Base-by-base conservation (phyloP, 495 filamentous ascomycete genomes). In the Sporormia fimetaria region DNA sequence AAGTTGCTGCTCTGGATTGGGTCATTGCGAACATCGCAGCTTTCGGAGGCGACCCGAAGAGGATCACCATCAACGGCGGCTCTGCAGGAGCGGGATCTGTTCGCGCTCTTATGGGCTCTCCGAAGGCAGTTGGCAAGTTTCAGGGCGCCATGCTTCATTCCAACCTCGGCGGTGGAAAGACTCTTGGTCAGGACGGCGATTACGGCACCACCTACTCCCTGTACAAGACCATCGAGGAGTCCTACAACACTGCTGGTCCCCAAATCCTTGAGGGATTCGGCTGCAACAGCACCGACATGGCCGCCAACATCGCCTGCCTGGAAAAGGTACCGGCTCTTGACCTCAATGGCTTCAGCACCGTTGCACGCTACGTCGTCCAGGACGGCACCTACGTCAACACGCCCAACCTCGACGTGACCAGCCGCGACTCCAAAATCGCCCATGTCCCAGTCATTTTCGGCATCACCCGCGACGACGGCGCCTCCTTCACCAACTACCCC, bases 161-260 rank as follows among this genome's bases (percentile, higher is more conserved):
- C 30, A 70, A 69, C 37, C 51, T 71, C 0, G 67, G 67, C 6
- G 68, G 67, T 6, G 56, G 65, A 25, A 60, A 58, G 6, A 49
- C 37, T 16, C 49, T 65, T 15, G 64, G 61, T 6, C 49, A 60
- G 15, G 38, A 34, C 23, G 55, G 56, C 31, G 54, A 60, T 36
- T 69, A 68, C 37, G 68, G 61, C 10, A 68, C 66, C 0, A 69
- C 66, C 0, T 71, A 71, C 49, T 63, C 57, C 24, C 56, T 57
- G 12, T 71, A 70, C 54, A 62, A 63, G 33, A 68, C 64, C n/a
- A 58, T 68, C 21, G 34, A 49, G 4, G 37, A 65, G 37, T 63
- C 61, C 1, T 68, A 66, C 40, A 45, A 58, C 8, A 31, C 46
- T 3, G 58, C 61, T 10, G 63, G 63, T 4, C 44, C 57, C 24